Base-by-base conservation (phyloP, 2,329 filamentous ascomycete genomes). In the Aschersonia sp. region DNA sequence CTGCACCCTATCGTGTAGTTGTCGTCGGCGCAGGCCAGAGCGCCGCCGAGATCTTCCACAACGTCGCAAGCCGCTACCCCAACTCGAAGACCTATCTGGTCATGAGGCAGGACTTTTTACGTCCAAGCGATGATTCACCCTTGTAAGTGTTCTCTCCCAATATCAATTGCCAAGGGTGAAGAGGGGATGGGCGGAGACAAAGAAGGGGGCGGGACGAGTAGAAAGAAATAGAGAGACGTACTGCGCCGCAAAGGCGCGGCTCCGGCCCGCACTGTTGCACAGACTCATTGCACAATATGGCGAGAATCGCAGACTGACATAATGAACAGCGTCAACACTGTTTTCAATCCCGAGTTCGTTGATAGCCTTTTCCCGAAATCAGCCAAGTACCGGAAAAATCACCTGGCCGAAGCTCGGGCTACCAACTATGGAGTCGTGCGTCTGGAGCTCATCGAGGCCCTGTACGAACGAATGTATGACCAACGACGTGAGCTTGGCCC, bases 371-470 rank as follows among this genome's bases (percentile, higher is more conserved):
- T 81, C 69, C 69, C 77, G 45, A 80, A 82, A 54, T 71, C 82
- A 0, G 67, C 80, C 1, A 69, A 72, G 43, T 72, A 81, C 51
- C 84, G 89, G 45, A 69, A 74, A 50, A 63, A 65, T 52, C 60
- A 78, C 32, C 61, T 95, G 46, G 67, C 72, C 12, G 80, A 81
- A 47, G 86, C 94, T 55, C 83, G 84, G 51, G 81, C 80, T 31
- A 97, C 91, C 51, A 97, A 97, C 70, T 97, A 97, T 64, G 85
- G 88, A 47, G 91, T 97, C 4, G 91, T 98, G 3, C 82, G 91
- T 5, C 76, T 95, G n/a, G 79, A 87, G 54, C 77, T 97, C 46
- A 85, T 97, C 50, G 91, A 97, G 64, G 78, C 83, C 49, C 77
- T 97, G 31, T 97, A 94, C 65, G 81, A 91, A 64, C 78, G 78